Percentiles rank a stretch among this genome's conserved stretches.
Evolutionary conservation across 2,329 filamentous ascomycete genomes (phyloP).

Genomic region (Periconia sp.): DNA sequence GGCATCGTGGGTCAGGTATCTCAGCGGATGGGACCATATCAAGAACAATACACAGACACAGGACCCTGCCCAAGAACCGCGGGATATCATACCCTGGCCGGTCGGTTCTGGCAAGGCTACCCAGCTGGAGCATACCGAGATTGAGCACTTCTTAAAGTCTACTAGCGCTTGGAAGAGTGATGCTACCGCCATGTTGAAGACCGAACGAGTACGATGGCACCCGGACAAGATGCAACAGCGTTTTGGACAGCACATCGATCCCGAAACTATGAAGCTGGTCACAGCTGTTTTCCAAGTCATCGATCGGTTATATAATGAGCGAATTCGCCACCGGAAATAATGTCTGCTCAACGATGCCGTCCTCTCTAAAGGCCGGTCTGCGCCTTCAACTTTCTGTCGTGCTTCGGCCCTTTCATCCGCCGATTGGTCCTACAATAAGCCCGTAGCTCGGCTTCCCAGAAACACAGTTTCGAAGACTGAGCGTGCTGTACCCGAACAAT

Average conservation of each 20-base stretch:
- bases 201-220: slow-evolving; percentile 92
- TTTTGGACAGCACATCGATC: slow-evolving; percentile 74
- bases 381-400: background rate
- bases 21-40: slow-evolving; percentile 66
- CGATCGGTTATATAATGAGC: slow-evolving; percentile 77
- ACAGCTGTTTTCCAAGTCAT: slow-evolving; percentile 92
- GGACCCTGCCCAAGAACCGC: slow-evolving; percentile 24
- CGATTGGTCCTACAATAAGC: slow-evolving; percentile 5
- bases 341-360: background rate
- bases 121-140: slow-evolving; percentile 64
- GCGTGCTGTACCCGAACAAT: too few relatives aligned
- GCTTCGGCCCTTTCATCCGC: background rate
- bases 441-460: too few relatives aligned
- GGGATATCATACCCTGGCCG: slow-evolving; percentile 71
- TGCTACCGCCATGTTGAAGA: slow-evolving; percentile 67
- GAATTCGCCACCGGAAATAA: slow-evolving; percentile 14
- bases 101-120: slow-evolving; percentile 65
- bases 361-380: background rate
- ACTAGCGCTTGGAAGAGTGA: slow-evolving; percentile 51
- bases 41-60: slow-evolving; percentile 23
- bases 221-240: slow-evolving; percentile 96
- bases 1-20: slow-evolving; percentile 70
- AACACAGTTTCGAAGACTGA: too few relatives aligned
- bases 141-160: slow-evolving; percentile 73
- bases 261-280: slow-evolving; percentile 75